Percentiles rank a stretch among this genome's conserved stretches.
These are phyloP conservation scores for Pseudozyma sp. DNA, from an alignment of 1,284 basidiomycete genomes.

Conservation along the genomic window DNA sequence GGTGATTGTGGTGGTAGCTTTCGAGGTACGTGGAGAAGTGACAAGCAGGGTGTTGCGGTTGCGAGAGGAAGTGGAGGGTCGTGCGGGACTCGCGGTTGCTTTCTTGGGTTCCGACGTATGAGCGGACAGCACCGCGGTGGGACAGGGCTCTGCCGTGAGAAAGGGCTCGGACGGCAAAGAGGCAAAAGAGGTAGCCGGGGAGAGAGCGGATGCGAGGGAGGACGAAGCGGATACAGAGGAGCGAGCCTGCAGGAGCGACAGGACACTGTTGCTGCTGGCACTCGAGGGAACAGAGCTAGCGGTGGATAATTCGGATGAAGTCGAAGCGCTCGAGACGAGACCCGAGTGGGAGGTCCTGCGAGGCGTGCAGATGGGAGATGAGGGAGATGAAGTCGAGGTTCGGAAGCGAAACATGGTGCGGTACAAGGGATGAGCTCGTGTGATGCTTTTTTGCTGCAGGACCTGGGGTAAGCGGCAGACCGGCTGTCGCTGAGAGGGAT, in stretches of 20 bases:
- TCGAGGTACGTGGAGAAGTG: constrained; percentile 24
- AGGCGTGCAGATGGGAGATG: constrained; percentile 9
- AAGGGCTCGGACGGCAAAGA: constrained; percentile 15
- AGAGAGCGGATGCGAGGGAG: constrained; percentile 11
- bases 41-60: constrained; percentile 19
- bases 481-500: constrained; percentile 3
- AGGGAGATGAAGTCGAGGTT: constrained; percentile 32
- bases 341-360: constrained; percentile 4
- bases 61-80: constrained; percentile 16
- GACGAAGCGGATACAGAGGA: constrained; percentile 23
- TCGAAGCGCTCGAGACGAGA: constrained; percentile 14
- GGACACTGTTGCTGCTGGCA: constrained; percentile 28
- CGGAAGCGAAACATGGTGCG: constrained; percentile 42
- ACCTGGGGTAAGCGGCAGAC: constrained; percentile 1
- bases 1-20: constrained; percentile 21
- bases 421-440: constrained; percentile 13
- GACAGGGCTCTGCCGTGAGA: constrained; percentile 15
- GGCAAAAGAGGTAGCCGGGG: constrained; percentile 21
- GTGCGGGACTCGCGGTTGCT: neutral
- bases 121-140: neutral
- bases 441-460: constrained; percentile 13
- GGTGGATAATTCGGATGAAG: constrained; percentile 17
- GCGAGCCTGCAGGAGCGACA: constrained; percentile 38
- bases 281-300: constrained; percentile 19
- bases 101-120: constrained; percentile 16